Percentiles rank a stretch among this genome's conserved stretches.
These are phyloP conservation scores for Achaetomium macrosporum DNA, from an alignment of 2,329 filamentous ascomycete genomes.

Conservation along the genomic window DNA sequence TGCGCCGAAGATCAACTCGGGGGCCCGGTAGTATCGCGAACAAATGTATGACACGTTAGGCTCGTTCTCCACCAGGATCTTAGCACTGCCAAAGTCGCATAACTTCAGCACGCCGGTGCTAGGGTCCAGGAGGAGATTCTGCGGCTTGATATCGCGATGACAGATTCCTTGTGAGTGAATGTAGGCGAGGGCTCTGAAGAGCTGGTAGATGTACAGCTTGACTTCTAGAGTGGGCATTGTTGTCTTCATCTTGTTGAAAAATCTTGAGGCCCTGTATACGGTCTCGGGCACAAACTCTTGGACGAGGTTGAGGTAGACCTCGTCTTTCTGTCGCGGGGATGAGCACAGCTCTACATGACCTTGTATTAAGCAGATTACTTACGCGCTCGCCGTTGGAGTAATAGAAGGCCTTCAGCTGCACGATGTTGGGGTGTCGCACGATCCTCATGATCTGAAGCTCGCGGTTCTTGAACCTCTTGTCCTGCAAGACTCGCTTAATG, in stretches of 20 bases:
- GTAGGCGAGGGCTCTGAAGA: slow-evolving; percentile 96
- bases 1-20: slow-evolving; percentile 95
- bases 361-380: slow-evolving; percentile 31
- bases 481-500: slow-evolving; percentile 97
- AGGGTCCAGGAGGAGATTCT: slow-evolving; percentile 92
- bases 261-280: slow-evolving; percentile 93
- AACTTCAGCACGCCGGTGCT: slow-evolving; percentile 89
- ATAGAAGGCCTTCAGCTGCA: slow-evolving; percentile 98
- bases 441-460: slow-evolving; percentile 99
- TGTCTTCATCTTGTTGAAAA: slow-evolving; percentile 99
- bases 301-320: slow-evolving; percentile 97
- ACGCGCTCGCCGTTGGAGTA: slow-evolving; percentile 98
- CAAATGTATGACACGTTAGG: slow-evolving; percentile 99
- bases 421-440: slow-evolving; percentile 96
- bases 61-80: slow-evolving; percentile 97
- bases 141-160: slow-evolving; percentile 97
- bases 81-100: slow-evolving; percentile 97
- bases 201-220: slow-evolving; percentile 99
- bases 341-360: slow-evolving; percentile 7
- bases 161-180: slow-evolving; percentile 99
- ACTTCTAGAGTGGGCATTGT: slow-evolving; percentile 99
- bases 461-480: slow-evolving; percentile 98
- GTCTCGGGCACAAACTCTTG: slow-evolving; percentile 98
- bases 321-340: slow-evolving; percentile 67
- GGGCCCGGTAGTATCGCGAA: slow-evolving; percentile 96